A percentile compares a stretch with the other conserved stretches of the same genome.
These are phyloP conservation scores for Globisporangium carolinianum DNA, from an alignment of 352 stramenopile species.

Conservation along the genomic window DNA sequence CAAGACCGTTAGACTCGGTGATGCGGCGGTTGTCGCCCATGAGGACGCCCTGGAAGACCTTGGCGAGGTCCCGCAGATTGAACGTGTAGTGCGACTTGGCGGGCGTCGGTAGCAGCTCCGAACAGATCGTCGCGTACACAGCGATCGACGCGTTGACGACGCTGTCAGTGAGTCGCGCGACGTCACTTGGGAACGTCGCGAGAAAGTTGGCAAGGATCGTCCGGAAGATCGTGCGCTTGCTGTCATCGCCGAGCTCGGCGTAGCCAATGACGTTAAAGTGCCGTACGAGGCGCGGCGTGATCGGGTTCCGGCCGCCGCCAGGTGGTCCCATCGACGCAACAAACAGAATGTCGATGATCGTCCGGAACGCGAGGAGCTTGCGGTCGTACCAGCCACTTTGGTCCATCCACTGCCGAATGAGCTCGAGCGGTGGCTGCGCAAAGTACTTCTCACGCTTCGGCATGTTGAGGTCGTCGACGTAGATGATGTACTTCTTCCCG, in stretches of 20 bases:
- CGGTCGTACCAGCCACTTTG: constrained; percentile 93
- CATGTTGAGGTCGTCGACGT: constrained; percentile 96
- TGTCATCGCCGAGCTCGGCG: constrained; percentile 84
- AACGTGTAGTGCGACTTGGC: constrained; percentile 95
- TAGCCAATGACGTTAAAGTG: constrained; percentile 94
- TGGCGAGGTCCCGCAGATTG: constrained; percentile 92
- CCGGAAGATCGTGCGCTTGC: constrained; percentile 89
- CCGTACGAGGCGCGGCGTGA: constrained; percentile 86
- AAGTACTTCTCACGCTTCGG: constrained; percentile 92
- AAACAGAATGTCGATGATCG: constrained; percentile 86
- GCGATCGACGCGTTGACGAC: constrained; percentile 84
- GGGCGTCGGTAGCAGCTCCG: constrained; percentile 88
- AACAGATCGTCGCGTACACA: constrained; percentile 89
- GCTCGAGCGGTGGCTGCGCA: constrained; percentile 92
- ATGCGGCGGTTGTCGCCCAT: constrained; percentile 82
- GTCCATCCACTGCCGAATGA: constrained; percentile 93
- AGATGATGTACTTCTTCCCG: constrained; percentile 92
- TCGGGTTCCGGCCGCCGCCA: constrained; percentile 88
- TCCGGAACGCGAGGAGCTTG: constrained; percentile 89
- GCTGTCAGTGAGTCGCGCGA: constrained; percentile 48
- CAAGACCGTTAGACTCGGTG: constrained; percentile 44
- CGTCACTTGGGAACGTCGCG: constrained; percentile 30
- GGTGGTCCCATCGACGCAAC: constrained; percentile 90
- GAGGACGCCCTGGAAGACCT: constrained; percentile 91
- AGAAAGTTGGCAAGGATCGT: constrained; percentile 91